A percentile compares a stretch with the other conserved stretches of the same genome.
Conservation (phyloP, 805 yeast species). For the Ogataea corticis region DNA sequence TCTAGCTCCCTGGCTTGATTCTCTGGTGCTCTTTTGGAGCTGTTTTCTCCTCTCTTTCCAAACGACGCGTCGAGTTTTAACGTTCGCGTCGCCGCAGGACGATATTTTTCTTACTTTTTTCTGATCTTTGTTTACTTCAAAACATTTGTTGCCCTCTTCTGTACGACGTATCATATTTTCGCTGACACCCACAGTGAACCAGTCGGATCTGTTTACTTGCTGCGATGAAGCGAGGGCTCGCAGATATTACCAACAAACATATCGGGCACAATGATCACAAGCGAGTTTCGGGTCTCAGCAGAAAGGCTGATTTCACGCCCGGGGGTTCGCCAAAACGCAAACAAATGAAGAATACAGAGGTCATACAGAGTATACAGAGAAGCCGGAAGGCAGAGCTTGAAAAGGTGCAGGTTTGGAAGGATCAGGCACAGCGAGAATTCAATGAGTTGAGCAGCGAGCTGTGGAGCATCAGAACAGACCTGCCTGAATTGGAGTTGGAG, state of each 20-base stretch:
- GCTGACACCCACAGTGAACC: background rate
- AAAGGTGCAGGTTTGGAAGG: conserved; percentile 16
- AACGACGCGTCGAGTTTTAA: background rate
- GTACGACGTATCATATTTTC: background rate
- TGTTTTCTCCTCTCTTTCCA: background rate
- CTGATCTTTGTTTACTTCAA: too few species aligned
- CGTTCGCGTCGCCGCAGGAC: too few species aligned
- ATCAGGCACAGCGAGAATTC: conserved; percentile 23
- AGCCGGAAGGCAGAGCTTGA: conserved; percentile 19
- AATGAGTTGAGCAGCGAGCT: conserved; percentile 26
- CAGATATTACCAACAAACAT: conserved; percentile 10
- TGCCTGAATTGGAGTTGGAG: conserved; percentile 30
- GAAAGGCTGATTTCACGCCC: conserved; percentile 1
- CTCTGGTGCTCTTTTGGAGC: too few species aligned
- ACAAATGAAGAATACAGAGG: conserved; percentile 10
- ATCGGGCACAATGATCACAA: background rate
- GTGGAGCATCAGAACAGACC: conserved; percentile 28
- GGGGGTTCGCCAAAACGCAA: conserved; percentile 2
- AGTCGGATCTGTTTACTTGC: background rate
- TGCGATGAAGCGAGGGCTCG: conserved; percentile 1
- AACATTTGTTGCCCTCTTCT: too few species aligned
- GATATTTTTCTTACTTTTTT: background rate
- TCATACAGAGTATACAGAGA: conserved; percentile 16
- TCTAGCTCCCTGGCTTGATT: too few species aligned
- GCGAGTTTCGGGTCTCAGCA: background rate